Conservation (phyloP, 169 alveolate species). For the Eimeria falciformis region DNA sequence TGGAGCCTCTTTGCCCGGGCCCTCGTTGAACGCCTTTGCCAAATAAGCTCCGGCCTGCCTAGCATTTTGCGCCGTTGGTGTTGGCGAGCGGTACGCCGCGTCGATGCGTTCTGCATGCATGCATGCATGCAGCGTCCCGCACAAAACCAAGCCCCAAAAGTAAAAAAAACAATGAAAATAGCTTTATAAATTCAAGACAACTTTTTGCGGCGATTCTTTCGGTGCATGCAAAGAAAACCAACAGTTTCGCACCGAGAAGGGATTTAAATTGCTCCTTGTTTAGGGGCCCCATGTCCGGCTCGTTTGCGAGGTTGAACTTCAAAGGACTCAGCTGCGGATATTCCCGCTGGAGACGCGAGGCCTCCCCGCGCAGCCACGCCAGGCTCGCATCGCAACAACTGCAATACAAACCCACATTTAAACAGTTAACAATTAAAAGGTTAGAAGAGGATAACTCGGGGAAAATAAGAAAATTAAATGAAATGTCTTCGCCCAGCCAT, state of each 20-base stretch:
- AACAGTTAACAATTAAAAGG: too few species aligned
- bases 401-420: neutral
- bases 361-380: constrained; percentile 28
- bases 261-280: neutral
- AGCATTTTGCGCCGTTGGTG: constrained; percentile 85
- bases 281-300: neutral
- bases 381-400: constrained; percentile 9
- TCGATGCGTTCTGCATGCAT: constrained; percentile 74
- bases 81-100: constrained; percentile 80
- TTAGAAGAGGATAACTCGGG: neutral
- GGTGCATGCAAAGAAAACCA: neutral
- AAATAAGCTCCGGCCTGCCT: constrained; percentile 82
- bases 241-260: neutral
- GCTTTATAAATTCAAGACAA: too few species aligned
- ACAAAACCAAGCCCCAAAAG: too few species aligned
- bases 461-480: neutral
- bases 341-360: neutral
- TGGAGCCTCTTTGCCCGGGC: constrained; percentile 72
- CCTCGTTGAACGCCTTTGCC: constrained; percentile 76
- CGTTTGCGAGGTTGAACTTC: constrained; percentile 24
- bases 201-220: too few species aligned
- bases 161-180: too few species aligned
- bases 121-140: too few species aligned
- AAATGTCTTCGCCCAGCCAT: neutral
- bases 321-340: constrained; percentile 46